Percentiles rank a stretch among this genome's conserved stretches.
Conservation (phyloP, 352 stramenopile species). For the Pythium brachiatum region DNA sequence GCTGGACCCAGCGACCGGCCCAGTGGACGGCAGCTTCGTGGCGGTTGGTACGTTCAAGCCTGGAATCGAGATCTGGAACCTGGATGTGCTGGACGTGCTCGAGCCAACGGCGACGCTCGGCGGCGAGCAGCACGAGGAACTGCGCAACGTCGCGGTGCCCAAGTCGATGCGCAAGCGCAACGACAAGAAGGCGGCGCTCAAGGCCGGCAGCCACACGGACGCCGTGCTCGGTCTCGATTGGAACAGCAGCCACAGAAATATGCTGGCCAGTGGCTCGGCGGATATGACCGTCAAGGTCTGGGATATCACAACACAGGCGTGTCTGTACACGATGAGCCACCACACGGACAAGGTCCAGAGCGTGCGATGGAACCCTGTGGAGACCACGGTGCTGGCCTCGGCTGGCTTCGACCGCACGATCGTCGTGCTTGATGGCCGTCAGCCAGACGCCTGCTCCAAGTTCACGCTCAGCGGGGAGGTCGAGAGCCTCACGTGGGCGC, state of each 20-base stretch:
- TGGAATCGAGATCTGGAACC: slow-evolving; percentile 99
- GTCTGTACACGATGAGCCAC: slow-evolving; percentile 96
- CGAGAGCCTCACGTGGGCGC: slow-evolving; percentile 93
- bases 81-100: slow-evolving; percentile 98
- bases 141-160: slow-evolving; percentile 76
- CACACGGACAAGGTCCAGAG: slow-evolving; percentile 99
- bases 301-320: slow-evolving; percentile 91
- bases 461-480: slow-evolving; percentile 85
- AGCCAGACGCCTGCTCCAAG: slow-evolving; percentile 74
- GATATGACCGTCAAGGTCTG: slow-evolving; percentile 98
- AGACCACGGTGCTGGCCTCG: slow-evolving; percentile 95
- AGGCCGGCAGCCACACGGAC: slow-evolving; percentile 95
- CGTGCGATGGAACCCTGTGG: slow-evolving; percentile 95
- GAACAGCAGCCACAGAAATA: slow-evolving; percentile 96
- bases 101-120: slow-evolving; percentile 95
- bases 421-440: slow-evolving; percentile 92
- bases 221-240: slow-evolving; percentile 98
- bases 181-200: slow-evolving; percentile 67
- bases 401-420: slow-evolving; percentile 95
- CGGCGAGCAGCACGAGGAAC: slow-evolving; percentile 85
- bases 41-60: slow-evolving; percentile 99
- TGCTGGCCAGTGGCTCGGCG: slow-evolving; percentile 96
- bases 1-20: slow-evolving; percentile 51
- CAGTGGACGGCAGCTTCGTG: slow-evolving; percentile 94
- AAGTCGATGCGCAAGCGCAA: slow-evolving; percentile 74